These are phyloP conservation scores for Rhododendron henanense DNA, from an alignment of 148 eudicot species.

Conservation along the genomic window DNA sequence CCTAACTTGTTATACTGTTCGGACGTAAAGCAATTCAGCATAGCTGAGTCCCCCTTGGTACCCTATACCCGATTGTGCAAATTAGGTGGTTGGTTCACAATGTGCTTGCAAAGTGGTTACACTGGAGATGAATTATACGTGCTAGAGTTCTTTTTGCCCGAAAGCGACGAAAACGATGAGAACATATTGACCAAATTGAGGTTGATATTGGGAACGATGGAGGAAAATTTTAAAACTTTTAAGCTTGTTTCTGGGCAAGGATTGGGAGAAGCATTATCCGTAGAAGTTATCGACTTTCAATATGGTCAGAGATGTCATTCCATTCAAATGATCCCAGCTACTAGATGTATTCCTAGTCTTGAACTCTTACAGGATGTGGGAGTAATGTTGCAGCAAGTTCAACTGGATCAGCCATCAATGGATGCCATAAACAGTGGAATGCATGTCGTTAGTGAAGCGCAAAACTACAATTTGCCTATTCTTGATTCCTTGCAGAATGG, in stretches of 20 bases:
- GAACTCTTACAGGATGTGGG: no score
- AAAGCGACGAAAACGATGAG: not conserved
- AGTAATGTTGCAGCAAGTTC: no score
- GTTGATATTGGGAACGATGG: not conserved
- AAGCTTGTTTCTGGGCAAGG: not conserved
- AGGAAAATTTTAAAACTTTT: not conserved
- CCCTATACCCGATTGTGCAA: slow-evolving; percentile 18
- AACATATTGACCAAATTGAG: not conserved
- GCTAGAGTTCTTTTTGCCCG: not conserved
- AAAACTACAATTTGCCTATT: no score
- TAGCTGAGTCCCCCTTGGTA: slow-evolving; percentile 22
- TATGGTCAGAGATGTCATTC: not conserved
- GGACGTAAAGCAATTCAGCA: slow-evolving; percentile 20
- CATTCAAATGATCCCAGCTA: not conserved
- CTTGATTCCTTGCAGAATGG: no score
- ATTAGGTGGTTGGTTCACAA: slow-evolving; percentile 18
- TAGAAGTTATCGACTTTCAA: not conserved
- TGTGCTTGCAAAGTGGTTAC: not conserved
- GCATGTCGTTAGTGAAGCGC: no score
- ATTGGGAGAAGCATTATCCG: not conserved
- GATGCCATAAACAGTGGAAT: no score
- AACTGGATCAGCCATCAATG: no score
- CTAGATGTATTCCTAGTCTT: no score
- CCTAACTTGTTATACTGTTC: slow-evolving; percentile 17
- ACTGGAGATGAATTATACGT: not conserved